Base-by-base conservation (phyloP, 306 rosid genomes). In the Glycine soja region DNA sequence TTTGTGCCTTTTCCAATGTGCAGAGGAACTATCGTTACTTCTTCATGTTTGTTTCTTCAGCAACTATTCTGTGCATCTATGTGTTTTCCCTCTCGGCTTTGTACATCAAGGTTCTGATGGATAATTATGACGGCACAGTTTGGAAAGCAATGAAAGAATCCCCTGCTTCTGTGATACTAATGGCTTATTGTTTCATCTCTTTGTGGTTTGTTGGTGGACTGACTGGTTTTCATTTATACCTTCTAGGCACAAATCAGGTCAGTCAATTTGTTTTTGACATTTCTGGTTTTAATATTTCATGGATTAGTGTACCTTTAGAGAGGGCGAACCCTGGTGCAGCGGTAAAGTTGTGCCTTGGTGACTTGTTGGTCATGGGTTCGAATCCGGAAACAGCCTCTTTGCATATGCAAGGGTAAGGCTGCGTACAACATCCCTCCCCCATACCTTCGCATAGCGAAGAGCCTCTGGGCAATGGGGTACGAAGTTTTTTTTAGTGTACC, bases 181-280 rank as follows among this genome's bases (percentile, higher is more conserved):
- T 94, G 94, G 92, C 85, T 43, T 94, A 90, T 79, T 92, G 92
- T 85, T 94, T 91, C 86, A 85, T 94, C 77, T 88, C 97, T 46
- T 84, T 92, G 53, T 94, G 97, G 98, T 94, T 94, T 84, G 97
- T 94, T 83, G 98, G 97, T 82, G 98, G 98, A 65, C 86, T 94
- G 73, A 92, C 97, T 38, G 97, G 97, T 80, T 94, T 92, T 83
- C 98, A 94, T 85, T 75, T 90, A 83, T 94, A 94, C 90, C 97
- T 94, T 36, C 91, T 91, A 72, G 93, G 93, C 82, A 85, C 93
- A 79, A 92, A 94, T 80, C 97, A 94, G 97, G 98, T 94, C 58
- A 75, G 95, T 86, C 79, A 12, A 61, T 43, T 82, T 76, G 16
- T 38, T 76, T 67, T 74, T 64, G 12, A 67, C 51, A 15, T 75